Evolutionary conservation across 116 monocot species (phyloP), one percentile per base, ranked within the genome.

Genomic region (Papilionanthe hybrid): DNA sequence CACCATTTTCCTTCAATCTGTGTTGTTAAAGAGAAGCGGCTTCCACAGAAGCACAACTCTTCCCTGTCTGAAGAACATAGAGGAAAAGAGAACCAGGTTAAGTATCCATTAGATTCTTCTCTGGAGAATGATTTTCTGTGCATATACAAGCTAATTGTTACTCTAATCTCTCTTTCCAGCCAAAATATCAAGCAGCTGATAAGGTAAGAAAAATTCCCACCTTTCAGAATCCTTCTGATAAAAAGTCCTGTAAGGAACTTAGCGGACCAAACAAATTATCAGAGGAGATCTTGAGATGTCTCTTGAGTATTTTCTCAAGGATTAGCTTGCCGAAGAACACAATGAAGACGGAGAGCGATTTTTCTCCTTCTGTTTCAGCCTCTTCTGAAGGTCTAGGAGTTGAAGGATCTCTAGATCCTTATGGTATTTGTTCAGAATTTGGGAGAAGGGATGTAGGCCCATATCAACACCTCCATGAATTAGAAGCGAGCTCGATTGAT

Each of bases 371-470:
- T 3, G 57, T 86, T 68, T 96, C 88, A 10, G 86, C 84, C 25
- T 87, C 82, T 45, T 79, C 72, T 48, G 89, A 83, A n/a, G 82
- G 73, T 55, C 78, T 76, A 1, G 86, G 84, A 42, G 76, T 82
- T 22, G 17, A 45, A 25, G 78, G 63, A 12, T 81, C 77, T 47
- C 67, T 43, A 42, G 95, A 95, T 75, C 99, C 93, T 44, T 99
- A 90, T 80, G 77, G 75, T 75, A 85, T 93, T 25, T 89, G 80
- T 75, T 53, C 78, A n/a, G 89, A 89, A 65, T 89, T 99, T 60
- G 91, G 89, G 27, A 89, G 78, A 81, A 91, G 93, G 47, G 95
- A 99, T 44, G 75, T 99, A 42, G 99, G 99, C 17, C 91, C 95
- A 18, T 99, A 99, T 53, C 89, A 87, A 78, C 76, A 80, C 72